phyloP scores from a whole-genome alignment of 2,329 filamentous ascomycete genomes.

The Calonectria pteridis region DNA sequence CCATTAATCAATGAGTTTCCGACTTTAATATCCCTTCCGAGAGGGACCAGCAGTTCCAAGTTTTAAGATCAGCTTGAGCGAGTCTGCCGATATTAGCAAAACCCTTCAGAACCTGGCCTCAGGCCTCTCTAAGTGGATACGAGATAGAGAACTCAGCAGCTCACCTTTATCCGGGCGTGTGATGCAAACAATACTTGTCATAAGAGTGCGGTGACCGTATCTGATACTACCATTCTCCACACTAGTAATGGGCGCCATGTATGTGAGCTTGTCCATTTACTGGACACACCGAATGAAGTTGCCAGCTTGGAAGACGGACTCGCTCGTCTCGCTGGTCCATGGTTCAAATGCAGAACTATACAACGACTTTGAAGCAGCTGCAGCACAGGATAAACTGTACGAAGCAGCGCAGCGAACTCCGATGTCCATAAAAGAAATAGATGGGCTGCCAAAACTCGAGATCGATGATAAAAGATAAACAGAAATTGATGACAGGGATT shows the following conservation, averaged over 20 bases:
- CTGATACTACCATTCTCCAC: background rate
- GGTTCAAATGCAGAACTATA: background rate
- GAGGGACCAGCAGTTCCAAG: background rate
- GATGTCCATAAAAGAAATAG: background rate
- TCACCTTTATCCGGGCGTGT: background rate
- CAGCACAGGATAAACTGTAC: background rate
- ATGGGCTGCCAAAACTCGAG: background rate
- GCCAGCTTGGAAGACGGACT: background rate
- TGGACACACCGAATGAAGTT: background rate
- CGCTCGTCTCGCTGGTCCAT: background rate
- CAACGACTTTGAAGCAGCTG: background rate
- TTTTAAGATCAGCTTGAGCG: constrained; percentile 8
- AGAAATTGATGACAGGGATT: no score
- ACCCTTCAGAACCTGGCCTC: constrained; percentile 13
- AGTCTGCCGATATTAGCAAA: background rate
- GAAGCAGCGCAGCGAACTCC: background rate
- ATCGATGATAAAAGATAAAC: background rate
- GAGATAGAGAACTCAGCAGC: constrained; percentile 1
- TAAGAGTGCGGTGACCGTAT: background rate
- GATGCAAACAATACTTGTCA: background rate
- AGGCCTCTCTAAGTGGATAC: constrained; percentile 31
- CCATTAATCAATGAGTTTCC: no score
- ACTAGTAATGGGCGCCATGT: background rate
- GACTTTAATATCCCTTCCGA: background rate
- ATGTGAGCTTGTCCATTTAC: background rate